Percentiles rank a stretch among this genome's conserved stretches.
Evolutionary conservation across 73 alveolate species (phyloP).

Genomic region (Tetrahymena thermophila): DNA sequence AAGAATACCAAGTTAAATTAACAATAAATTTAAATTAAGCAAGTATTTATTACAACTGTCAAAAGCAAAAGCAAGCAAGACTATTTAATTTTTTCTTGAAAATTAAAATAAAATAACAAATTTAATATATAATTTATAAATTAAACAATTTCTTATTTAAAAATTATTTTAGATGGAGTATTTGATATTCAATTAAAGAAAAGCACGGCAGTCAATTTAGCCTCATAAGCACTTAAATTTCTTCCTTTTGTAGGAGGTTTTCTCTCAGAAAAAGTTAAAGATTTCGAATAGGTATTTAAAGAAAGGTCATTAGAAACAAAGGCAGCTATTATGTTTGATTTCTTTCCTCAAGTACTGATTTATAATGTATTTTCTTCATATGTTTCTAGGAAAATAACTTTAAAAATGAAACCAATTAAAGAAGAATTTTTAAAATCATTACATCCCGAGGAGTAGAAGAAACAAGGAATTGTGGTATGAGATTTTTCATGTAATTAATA

Average conservation of each 20-base stretch:
- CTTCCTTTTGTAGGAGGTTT: not conserved
- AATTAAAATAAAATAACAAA: no score
- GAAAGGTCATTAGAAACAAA: not conserved
- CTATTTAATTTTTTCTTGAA: no score
- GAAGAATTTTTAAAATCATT: not conserved
- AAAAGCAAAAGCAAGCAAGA: no score
- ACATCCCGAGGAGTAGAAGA: not conserved
- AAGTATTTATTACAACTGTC: no score
- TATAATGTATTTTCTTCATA: not conserved
- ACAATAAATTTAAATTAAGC: no score
- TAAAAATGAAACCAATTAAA: not conserved
- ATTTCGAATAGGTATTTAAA: not conserved
- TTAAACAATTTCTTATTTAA: no score
- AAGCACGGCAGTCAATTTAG: not conserved
- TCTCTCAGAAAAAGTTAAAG: not conserved
- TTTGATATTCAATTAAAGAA: not conserved
- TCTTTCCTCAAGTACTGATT: not conserved
- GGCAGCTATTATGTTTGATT: not conserved
- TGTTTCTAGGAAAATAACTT: not conserved
- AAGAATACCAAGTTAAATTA: no score
- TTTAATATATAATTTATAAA: no score
- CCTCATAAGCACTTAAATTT: not conserved
- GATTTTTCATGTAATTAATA: not conserved
- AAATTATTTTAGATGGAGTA: not conserved
- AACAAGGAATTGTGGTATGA: not conserved